Conservation (phyloP, 441 rosid genomes). For the Manihot esculenta region DNA sequence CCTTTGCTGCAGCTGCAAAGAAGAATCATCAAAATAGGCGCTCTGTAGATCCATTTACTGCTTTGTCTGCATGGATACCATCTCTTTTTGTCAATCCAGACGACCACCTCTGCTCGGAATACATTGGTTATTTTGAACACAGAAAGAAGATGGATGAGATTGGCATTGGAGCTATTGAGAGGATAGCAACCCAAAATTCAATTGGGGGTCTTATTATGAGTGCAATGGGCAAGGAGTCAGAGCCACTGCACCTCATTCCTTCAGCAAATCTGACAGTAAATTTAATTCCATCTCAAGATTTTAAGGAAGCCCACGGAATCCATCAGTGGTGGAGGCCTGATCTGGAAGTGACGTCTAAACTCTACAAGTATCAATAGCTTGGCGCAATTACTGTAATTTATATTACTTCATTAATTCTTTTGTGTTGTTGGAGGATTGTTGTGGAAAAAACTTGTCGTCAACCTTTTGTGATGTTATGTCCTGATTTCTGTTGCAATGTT, state of each 20-base stretch:
- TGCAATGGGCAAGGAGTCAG: slow-evolving; percentile 58
- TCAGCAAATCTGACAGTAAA: slow-evolving; percentile 63
- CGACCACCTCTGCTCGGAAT: slow-evolving; percentile 80
- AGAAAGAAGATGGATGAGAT: slow-evolving; percentile 86
- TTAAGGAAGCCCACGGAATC: slow-evolving; percentile 86
- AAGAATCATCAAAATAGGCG: slow-evolving; percentile 40
- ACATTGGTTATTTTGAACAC: slow-evolving; percentile 84
- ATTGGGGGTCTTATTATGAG: slow-evolving; percentile 67
- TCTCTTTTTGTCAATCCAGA: slow-evolving; percentile 56
- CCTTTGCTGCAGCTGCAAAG: slow-evolving; percentile 51
- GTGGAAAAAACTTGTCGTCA: background rate
- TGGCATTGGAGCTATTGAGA: slow-evolving; percentile 70
- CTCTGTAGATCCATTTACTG: slow-evolving; percentile 49
- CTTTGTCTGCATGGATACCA: slow-evolving; percentile 70
- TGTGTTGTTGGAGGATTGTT: background rate
- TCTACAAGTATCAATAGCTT: slow-evolving; percentile 50
- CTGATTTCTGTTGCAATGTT: background rate
- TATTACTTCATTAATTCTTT: background rate
- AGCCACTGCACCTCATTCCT: slow-evolving; percentile 74
- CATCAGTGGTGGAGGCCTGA: slow-evolving; percentile 96
- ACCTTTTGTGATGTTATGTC: background rate
- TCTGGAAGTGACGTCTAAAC: slow-evolving; percentile 48
- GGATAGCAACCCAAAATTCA: slow-evolving; percentile 69
- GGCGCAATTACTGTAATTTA: background rate
- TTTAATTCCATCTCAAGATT: slow-evolving; percentile 39